A percentile compares a stretch with the other conserved stretches of the same genome.
Conservation (phyloP, 495 filamentous ascomycete species). For the Aspergillus biplanus region DNA sequence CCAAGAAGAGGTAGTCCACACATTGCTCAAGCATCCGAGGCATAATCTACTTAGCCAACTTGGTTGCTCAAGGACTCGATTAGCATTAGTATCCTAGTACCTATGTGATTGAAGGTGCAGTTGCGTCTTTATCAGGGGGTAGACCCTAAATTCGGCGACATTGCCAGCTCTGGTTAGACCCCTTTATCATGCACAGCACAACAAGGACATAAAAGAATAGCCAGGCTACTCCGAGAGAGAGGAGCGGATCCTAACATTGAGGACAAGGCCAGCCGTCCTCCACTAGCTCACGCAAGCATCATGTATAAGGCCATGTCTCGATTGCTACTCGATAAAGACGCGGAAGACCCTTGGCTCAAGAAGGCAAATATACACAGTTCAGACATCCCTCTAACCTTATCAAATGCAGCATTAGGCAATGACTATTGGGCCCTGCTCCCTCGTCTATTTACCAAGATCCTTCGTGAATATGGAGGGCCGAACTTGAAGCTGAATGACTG, state of each 20-base stretch:
- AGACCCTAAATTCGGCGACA: not conserved
- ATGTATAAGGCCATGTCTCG: not conserved
- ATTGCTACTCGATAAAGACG: not conserved
- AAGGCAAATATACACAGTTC: too few relatives aligned
- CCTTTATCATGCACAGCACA: not conserved
- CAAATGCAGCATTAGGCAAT: not conserved
- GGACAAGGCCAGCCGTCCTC: not conserved
- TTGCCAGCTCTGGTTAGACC: not conserved
- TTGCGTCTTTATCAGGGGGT: not conserved
- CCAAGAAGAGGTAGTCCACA: not conserved
- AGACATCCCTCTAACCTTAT: too few relatives aligned
- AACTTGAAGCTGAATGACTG: not conserved
- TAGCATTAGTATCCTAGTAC: not conserved
- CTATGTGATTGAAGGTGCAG: not conserved
- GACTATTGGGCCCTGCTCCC: not conserved
- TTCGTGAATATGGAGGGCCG: not conserved
- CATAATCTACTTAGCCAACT: not conserved
- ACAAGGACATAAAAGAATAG: not conserved
- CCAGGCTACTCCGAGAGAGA: not conserved
- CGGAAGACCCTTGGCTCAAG: too few relatives aligned
- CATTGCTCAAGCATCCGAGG: not conserved
- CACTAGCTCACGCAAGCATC: not conserved
- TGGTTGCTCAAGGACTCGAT: not conserved
- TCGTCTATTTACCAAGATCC: not conserved
- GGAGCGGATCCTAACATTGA: not conserved